Evolutionary conservation across 2,329 filamentous ascomycete species (phyloP), one percentile per base, ranked within the genome.

Genomic region (Cryphonectria carpinicola): DNA sequence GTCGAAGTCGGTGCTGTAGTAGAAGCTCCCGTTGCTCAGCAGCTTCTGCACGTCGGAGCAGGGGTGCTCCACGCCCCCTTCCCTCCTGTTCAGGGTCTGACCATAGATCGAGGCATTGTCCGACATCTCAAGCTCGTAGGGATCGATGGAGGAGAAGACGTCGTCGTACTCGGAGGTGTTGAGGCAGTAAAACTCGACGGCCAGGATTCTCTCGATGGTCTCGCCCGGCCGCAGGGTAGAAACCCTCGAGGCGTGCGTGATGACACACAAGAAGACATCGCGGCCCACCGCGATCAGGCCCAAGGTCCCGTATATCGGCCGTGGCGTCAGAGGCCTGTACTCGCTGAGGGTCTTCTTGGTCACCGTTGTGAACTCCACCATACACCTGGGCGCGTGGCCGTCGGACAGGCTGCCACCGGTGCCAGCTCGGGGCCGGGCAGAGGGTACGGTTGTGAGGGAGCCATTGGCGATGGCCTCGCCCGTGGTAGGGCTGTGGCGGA

Each of bases 1-100:
- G 79, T 99, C 95, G 80, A 99, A 99, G 80, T 98, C 94, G n/a
- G 94, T 93, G 79, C 94, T 98, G 83, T 98, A 99, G 80, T 98
- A 99, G 79, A 99, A 99, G 41, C 92, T 97, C 37, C 95, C 95
- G 79, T 97, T 95, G 78, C 93, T 92, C 69, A 99, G 84, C 52
- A 99, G 87, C 84, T 97, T 98, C 81, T 95, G 95, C 71, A 99
- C 81, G 62, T 96, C 93, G 76, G 94, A 84, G 80, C 95, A 98
- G 8, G 96, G 96, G 80, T 98, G 94, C 77, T 98, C 94, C 41
- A 93, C 81, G 37, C 90, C 82, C 35, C 90, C 82, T 60, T 98
- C 94, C 76, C 89, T 87, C 70, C 90, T 87, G 70, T 91, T 89
- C 19, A 89, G 80, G 58, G 80, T 82, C 73, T 86, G 84, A 39